Conservation (phyloP, 1,284 basidiomycete genomes). For the Tilletia walkeri region DNA sequence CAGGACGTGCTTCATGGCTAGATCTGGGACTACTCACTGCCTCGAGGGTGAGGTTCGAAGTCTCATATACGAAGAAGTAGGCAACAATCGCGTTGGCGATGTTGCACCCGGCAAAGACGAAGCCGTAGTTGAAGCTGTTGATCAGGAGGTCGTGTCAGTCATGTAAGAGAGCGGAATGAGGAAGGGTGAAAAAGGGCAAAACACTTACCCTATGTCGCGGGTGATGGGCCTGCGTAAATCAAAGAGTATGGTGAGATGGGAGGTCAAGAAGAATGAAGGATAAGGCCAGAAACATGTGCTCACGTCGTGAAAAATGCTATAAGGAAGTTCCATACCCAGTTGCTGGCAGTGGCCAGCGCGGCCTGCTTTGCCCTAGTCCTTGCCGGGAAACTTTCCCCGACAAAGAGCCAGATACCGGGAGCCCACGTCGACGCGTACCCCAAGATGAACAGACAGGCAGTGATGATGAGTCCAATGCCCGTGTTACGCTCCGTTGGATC, state of each 20-base stretch:
- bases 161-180: conserved; percentile 20
- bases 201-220: conserved; percentile 27
- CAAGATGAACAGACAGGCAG: conserved; percentile 74
- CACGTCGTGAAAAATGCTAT: not conserved
- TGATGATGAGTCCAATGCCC: conserved; percentile 70
- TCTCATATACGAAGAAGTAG: conserved; percentile 76
- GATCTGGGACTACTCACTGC: conserved; percentile 32
- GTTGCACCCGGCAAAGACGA: conserved; percentile 66
- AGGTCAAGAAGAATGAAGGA: conserved; percentile 67
- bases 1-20: too few relatives aligned
- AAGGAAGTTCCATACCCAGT: conserved; percentile 63
- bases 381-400: conserved; percentile 70
- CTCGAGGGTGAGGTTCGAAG: conserved; percentile 69
- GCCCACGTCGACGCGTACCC: conserved; percentile 74
- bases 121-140: conserved; percentile 70
- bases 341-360: conserved; percentile 68
- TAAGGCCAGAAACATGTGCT: not conserved
- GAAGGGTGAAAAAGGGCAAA: not conserved
- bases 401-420: conserved; percentile 49
- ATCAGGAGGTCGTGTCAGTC: conserved; percentile 11
- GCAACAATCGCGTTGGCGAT: conserved; percentile 65
- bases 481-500: conserved; percentile 57
- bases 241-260: conserved; percentile 57
- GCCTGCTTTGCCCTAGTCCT: conserved; percentile 74
- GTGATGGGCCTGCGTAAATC: conserved; percentile 59